These are phyloP conservation scores for Tephrocybe sp. DNA, from an alignment of 768 basidiomycete genomes.

Conservation along the genomic window DNA sequence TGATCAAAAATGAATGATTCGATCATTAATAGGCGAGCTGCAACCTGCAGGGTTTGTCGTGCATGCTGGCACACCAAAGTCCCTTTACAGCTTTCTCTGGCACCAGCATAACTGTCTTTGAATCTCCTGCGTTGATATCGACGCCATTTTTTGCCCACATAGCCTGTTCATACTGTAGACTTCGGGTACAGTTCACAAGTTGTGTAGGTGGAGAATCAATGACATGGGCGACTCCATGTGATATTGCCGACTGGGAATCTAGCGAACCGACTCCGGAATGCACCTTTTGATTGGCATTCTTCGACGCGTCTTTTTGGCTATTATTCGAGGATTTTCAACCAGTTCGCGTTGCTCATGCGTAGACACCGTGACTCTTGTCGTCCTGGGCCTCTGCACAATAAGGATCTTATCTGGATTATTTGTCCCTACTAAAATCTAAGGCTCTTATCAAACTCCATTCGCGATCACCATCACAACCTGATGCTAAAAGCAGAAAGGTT, in stretches of 20 bases:
- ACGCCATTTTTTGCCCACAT: no score
- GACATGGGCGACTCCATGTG: constrained; percentile 9
- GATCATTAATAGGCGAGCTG: no score
- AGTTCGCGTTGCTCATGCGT: no score
- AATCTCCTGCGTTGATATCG: no score
- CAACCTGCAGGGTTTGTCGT: no score
- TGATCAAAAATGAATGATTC: no score
- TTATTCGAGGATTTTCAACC: no score
- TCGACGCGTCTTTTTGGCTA: neutral
- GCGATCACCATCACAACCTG: constrained; percentile 16
- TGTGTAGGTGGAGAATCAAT: constrained; percentile 1
- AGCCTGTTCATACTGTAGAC: no score
- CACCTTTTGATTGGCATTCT: neutral
- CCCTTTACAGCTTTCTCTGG: no score
- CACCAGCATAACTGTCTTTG: no score
- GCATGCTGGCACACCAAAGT: no score
- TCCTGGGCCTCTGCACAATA: neutral
- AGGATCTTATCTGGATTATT: constrained; percentile 7
- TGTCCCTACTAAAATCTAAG: constrained; percentile 16
- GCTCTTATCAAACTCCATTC: neutral
- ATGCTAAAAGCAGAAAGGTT: constrained; percentile 6
- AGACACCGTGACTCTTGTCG: neutral
- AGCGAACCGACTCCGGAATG: neutral
- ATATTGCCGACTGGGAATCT: constrained; percentile 3
- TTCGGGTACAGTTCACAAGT: neutral